Conservation (phyloP, 2,329 filamentous ascomycete species). For the Penicillium sp. region DNA sequence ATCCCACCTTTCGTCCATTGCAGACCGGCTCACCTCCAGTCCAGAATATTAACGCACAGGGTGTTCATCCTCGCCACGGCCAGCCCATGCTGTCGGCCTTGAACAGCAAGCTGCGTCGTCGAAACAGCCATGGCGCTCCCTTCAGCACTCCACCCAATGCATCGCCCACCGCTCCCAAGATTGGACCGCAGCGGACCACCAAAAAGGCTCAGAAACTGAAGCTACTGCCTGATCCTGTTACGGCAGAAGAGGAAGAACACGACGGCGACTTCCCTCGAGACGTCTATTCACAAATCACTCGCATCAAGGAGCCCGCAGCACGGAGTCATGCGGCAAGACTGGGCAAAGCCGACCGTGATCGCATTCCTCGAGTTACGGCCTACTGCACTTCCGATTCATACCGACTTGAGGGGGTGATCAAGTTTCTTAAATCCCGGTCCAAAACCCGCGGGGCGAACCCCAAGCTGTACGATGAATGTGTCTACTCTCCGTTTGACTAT, state of each 20-base stretch:
- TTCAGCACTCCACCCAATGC: slow-evolving; percentile 43
- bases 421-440: slow-evolving; percentile 81
- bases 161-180: slow-evolving; percentile 59
- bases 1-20: slow-evolving; percentile 42
- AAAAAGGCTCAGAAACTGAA: slow-evolving; percentile 97
- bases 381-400: slow-evolving; percentile 95
- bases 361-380: slow-evolving; percentile 85
- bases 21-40: slow-evolving; percentile 39
- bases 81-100: slow-evolving; percentile 71
- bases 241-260: slow-evolving; percentile 74
- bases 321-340: slow-evolving; percentile 86
- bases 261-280: slow-evolving; percentile 93
- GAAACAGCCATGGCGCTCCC: slow-evolving; percentile 75
- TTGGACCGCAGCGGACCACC: slow-evolving; percentile 90
- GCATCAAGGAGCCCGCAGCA: slow-evolving; percentile 95
- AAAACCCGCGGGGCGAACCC: slow-evolving; percentile 77
- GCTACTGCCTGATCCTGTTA: slow-evolving; percentile 85
- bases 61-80: slow-evolving; percentile 26
- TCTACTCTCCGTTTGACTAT: slow-evolving; percentile 93
- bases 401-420: slow-evolving; percentile 83
- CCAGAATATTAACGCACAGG: slow-evolving; percentile 28
- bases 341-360: slow-evolving; percentile 87
- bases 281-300: slow-evolving; percentile 95
- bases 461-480: slow-evolving; percentile 94
- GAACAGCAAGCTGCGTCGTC: slow-evolving; percentile 81